A percentile compares a stretch with the other conserved stretches of the same genome.
These are phyloP conservation scores for Termitomyces eurrhizus DNA, from an alignment of 768 basidiomycete species.

Conservation along the genomic window DNA sequence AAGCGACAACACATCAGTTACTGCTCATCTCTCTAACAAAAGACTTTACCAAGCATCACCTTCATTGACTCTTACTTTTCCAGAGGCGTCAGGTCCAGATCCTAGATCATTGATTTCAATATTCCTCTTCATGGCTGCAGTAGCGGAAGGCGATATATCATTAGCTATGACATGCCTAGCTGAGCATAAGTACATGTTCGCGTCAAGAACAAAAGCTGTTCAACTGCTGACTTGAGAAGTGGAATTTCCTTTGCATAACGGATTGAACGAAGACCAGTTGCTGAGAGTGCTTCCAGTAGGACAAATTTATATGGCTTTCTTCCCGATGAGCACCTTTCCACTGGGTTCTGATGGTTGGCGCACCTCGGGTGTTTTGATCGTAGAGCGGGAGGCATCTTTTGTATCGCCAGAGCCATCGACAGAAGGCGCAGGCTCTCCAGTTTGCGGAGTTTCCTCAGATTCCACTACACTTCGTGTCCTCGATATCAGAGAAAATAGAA, in stretches of 20 bases:
- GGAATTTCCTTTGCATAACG: constrained; percentile 98
- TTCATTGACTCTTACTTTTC: constrained; percentile 79
- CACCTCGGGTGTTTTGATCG: constrained; percentile 17
- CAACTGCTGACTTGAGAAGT: constrained; percentile 62
- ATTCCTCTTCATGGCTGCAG: constrained; percentile 83
- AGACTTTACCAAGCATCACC: constrained; percentile 85
- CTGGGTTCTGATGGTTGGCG: neutral
- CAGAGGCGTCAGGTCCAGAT: constrained; percentile 19
- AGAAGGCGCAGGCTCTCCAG: constrained; percentile 3
- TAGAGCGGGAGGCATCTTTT: neutral
- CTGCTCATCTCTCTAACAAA: neutral
- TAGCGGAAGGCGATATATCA: constrained; percentile 81
- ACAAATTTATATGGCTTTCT: constrained; percentile 57
- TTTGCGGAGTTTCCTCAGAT: constrained; percentile 1
- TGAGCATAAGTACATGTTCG: constrained; percentile 5
- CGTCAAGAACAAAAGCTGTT: neutral
- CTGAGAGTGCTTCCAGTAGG: constrained; percentile 90
- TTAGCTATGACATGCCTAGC: constrained; percentile 90
- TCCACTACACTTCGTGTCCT: constrained; percentile 8
- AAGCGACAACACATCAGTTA: constrained; percentile 1
- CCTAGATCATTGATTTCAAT: constrained; percentile 76
- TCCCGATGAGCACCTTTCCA: neutral
- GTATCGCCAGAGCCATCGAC: neutral
- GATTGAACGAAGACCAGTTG: constrained; percentile 92
- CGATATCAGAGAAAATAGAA: neutral